phyloP scores from a whole-genome alignment of 768 basidiomycete species.

The Suillus bovinus region DNA sequence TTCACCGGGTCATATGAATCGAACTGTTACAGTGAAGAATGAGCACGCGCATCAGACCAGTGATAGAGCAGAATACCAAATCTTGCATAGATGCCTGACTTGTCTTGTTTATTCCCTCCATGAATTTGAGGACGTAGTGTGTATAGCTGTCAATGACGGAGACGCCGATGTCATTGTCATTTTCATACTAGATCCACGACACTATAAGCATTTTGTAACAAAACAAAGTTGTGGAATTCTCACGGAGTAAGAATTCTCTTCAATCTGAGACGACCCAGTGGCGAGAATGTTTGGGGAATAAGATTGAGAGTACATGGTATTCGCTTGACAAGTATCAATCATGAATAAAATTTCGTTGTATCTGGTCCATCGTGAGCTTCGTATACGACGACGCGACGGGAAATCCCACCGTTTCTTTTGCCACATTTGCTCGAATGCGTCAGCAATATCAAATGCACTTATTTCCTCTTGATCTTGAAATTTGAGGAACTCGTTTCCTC shows the following conservation, averaged over 20 bases:
- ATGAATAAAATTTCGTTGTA: slow-evolving; percentile 98
- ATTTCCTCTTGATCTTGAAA: slow-evolving; percentile 99
- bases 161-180: slow-evolving; percentile 92
- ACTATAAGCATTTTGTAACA: slow-evolving; percentile 3
- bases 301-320: slow-evolving; percentile 90
- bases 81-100: slow-evolving; percentile 78
- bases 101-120: slow-evolving; percentile 94
- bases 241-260: slow-evolving; percentile 93
- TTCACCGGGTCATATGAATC: slow-evolving; percentile 69
- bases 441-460: slow-evolving; percentile 94
- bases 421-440: slow-evolving; percentile 98
- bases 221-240: slow-evolving; percentile 22
- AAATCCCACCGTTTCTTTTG: slow-evolving; percentile 81
- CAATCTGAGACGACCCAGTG: slow-evolving; percentile 81
- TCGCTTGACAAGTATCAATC: slow-evolving; percentile 98
- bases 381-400: background rate
- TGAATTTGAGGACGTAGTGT: slow-evolving; percentile 85
- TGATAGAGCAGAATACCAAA: slow-evolving; percentile 53
- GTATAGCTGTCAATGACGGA: slow-evolving; percentile 95
- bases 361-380: slow-evolving; percentile 33
- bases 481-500: slow-evolving; percentile 97
- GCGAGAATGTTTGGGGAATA: slow-evolving; percentile 94
- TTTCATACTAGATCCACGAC: slow-evolving; percentile 64
- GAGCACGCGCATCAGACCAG: slow-evolving; percentile 8
- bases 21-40: slow-evolving; percentile 54